Evolutionary conservation across 2,329 filamentous ascomycete species (phyloP), one percentile per base, ranked within the genome.

Genomic region (Neurospora crassa): DNA sequence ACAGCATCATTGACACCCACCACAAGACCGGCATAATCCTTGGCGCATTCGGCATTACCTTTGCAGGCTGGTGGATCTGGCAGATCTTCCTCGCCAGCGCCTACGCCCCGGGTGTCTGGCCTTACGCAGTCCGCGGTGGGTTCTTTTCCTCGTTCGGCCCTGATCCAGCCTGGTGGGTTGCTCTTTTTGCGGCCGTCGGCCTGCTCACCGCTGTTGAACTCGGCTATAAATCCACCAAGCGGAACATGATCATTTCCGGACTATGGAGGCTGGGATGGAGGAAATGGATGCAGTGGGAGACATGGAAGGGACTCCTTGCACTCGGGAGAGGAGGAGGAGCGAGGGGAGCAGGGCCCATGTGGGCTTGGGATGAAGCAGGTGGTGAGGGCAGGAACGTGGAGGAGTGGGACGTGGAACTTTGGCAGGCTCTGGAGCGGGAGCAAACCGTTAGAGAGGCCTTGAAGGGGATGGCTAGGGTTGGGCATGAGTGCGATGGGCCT

Each of bases 91-190:
- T 96, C 12, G 86, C 89, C 1, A 80, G 80, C 10, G 83, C 87
- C 40, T 96, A 94, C 80, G 79, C 84, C 76, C 76, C 77, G 1
- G 78, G 78, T 18, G 81, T 83, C 0, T 84, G 82, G 29, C 83
- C 83, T 2, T 96, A 96, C 80, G 87, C 89, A 73, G 92, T 95
- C 37, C 87, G 87, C 12, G 81, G 84, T 75, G 89, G 90, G 40
- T 91, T 96, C 75, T 83, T 89, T 8, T 78, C 84, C 20, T 84
- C 86, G 0, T 94, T 91, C 71, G 93, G 93, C 16, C 83, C 82
- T 29, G 91, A 92, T 73, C 81, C 87, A 0, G 82, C 87, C 0
- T 96, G 93, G 91, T 97, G 92, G 92, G 82, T 87, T 1, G 88
- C 88, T 0, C 81, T 94, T 2, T 83, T 94, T 67, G 81, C 92